phyloP scores from a whole-genome alignment of 2,329 filamentous ascomycete species.

The Nemania bipapillata region DNA sequence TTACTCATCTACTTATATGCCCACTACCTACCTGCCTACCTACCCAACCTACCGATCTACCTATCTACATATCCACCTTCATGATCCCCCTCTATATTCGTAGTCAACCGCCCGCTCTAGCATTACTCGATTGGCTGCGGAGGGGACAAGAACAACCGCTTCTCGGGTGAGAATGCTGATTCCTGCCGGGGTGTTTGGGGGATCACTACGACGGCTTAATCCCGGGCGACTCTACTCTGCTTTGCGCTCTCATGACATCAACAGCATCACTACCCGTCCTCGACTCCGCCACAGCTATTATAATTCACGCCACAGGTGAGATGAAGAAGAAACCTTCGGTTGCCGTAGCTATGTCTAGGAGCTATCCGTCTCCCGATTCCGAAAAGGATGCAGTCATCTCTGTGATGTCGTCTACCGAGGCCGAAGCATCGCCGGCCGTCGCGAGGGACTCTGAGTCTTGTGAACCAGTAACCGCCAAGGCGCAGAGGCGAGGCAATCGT shows the following conservation, averaged over 20 bases:
- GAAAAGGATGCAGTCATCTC: constrained; percentile 17
- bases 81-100: constrained; percentile 8
- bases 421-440: constrained; percentile 14
- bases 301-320: not conserved
- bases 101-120: constrained; percentile 5
- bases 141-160: constrained; percentile 2
- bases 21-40: not conserved
- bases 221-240: not conserved
- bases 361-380: constrained; percentile 26
- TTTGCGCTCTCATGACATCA: not conserved
- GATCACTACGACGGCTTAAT: constrained; percentile 21
- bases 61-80: constrained; percentile 2
- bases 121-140: not conserved
- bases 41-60: not conserved
- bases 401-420: constrained; percentile 14
- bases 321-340: not conserved
- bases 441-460: constrained; percentile 18
- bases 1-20: not conserved
- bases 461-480: constrained; percentile 12
- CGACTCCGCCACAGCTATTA: not conserved
- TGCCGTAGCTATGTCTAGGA: constrained; percentile 16
- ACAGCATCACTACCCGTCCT: not conserved
- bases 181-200: constrained; percentile 29
- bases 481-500: constrained; percentile 28
- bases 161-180: constrained; percentile 19